These are phyloP conservation scores for Colletotrichum costaricense DNA, from an alignment of 2,329 filamentous ascomycete genomes.

Conservation along the genomic window DNA sequence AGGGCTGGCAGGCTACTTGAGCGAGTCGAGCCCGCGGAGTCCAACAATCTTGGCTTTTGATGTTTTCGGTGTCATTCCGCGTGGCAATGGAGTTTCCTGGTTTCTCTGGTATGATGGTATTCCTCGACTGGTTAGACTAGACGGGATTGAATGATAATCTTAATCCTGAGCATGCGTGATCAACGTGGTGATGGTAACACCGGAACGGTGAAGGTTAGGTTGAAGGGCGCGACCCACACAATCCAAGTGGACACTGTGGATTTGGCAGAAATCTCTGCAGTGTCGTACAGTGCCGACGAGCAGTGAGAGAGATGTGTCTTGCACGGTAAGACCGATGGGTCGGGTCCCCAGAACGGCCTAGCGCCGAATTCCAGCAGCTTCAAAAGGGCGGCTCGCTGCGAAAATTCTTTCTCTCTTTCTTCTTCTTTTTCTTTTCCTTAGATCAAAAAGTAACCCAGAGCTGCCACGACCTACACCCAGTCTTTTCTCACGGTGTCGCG, in stretches of 20 bases:
- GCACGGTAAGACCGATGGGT: background rate
- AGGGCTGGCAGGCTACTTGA: background rate
- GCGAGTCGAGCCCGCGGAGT: background rate
- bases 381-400: conserved; percentile 27
- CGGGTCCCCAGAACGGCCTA: conserved; percentile 36
- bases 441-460: conserved; percentile 73
- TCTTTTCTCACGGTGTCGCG: conserved; percentile 65
- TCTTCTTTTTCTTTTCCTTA: conserved; percentile 57
- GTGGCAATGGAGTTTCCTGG: background rate
- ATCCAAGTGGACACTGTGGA: conserved; percentile 8
- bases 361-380: conserved; percentile 28
- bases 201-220: background rate
- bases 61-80: background rate
- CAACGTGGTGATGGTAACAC: conserved; percentile 4
- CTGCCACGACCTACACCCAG: conserved; percentile 73
- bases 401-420: conserved; percentile 49
- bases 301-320: background rate
- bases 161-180: conserved; percentile 9
- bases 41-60: background rate
- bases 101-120: background rate
- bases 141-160: background rate
- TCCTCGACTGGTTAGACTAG: conserved; percentile 2
- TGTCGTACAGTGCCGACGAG: background rate
- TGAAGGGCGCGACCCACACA: background rate
- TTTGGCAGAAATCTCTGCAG: background rate